These are phyloP conservation scores for Leucaena leucocephala DNA, from an alignment of 306 rosid species.

Conservation along the genomic window DNA sequence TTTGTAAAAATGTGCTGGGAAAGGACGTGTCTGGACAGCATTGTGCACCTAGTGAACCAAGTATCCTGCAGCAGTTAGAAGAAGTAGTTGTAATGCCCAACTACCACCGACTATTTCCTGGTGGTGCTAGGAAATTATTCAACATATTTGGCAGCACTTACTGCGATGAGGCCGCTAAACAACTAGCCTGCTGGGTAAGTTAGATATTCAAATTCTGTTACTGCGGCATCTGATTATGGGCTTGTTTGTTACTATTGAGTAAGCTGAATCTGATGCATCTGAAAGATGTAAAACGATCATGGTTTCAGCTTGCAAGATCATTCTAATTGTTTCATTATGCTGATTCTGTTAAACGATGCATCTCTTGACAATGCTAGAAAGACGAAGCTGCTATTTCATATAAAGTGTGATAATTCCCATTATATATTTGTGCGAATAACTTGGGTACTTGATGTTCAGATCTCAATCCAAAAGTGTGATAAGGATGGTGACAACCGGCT, in stretches of 20 bases:
- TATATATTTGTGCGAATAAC: conserved; percentile 30
- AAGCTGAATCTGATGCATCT: not conserved
- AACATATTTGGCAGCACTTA: conserved; percentile 82
- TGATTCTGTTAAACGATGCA: not conserved
- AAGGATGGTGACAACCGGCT: conserved; percentile 93
- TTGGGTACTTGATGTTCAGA: conserved; percentile 51
- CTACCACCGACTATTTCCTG: conserved; percentile 89
- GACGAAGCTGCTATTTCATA: not conserved
- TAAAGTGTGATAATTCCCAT: conserved; percentile 21
- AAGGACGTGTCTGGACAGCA: conserved; percentile 83
- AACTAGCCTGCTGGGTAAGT: conserved; percentile 95
- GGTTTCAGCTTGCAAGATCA: not conserved
- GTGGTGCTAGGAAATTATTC: conserved; percentile 90
- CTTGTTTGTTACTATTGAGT: not conserved
- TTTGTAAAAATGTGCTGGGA: conserved; percentile 77
- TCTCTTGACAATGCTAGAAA: conserved; percentile 4
- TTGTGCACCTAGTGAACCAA: conserved; percentile 95
- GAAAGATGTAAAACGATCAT: not conserved
- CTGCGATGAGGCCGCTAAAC: conserved; percentile 92
- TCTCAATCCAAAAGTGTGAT: conserved; percentile 92
- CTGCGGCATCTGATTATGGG: not conserved
- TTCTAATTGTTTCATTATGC: not conserved
- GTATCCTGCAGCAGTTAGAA: conserved; percentile 92
- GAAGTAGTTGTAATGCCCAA: conserved; percentile 97
- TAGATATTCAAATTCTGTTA: not conserved